phyloP scores from a whole-genome alignment of 2,329 filamentous ascomycete genomes.

The Cordyceps tenuipes region DNA sequence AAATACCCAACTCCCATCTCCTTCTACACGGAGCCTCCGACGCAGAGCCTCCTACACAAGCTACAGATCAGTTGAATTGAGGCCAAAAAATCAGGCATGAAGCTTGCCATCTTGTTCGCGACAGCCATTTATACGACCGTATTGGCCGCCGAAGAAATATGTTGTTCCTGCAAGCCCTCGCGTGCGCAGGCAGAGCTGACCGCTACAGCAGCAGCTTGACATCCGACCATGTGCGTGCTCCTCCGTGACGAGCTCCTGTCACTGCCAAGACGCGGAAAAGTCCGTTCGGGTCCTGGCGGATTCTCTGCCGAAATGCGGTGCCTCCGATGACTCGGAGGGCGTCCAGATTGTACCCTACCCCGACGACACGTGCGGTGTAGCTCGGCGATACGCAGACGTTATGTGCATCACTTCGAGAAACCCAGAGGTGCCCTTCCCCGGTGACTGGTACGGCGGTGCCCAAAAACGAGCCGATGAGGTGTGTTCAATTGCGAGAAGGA shows the following conservation, averaged over 20 bases:
- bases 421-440: not conserved
- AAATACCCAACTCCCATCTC: too few relatives aligned
- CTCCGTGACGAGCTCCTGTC: not conserved
- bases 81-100: not conserved
- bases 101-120: not conserved
- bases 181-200: not conserved
- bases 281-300: not conserved
- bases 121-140: not conserved
- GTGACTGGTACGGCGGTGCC: not conserved
- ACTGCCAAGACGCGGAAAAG: not conserved
- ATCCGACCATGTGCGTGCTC: not conserved
- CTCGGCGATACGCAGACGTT: not conserved
- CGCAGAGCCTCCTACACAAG: too few relatives aligned
- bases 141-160: not conserved
- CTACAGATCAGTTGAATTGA: not conserved
- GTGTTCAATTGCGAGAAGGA: not conserved
- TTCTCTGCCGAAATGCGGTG: not conserved
- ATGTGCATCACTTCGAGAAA: not conserved
- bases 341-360: not conserved
- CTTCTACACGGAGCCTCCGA: too few relatives aligned
- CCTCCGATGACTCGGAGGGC: not conserved
- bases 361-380: not conserved
- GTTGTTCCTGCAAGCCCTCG: not conserved
- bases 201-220: not conserved
- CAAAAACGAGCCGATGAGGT: not conserved